Percentiles rank a stretch among this genome's conserved stretches.
phyloP scores from a whole-genome alignment of 768 basidiomycete species.

The Pleurotus tuoliensis region DNA sequence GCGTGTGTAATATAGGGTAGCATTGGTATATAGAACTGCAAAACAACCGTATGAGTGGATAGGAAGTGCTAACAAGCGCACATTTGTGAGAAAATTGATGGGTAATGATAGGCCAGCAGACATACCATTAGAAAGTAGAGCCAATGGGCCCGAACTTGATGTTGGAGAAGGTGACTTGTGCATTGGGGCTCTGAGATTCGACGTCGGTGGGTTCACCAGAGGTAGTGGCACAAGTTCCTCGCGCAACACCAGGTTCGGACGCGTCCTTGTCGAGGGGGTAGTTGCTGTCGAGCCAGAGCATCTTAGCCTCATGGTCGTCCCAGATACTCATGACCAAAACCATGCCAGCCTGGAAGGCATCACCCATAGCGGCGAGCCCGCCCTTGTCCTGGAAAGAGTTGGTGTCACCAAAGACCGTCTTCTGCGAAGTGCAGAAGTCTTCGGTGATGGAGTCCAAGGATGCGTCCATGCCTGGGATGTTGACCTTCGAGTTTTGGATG shows the following conservation, averaged over 20 bases:
- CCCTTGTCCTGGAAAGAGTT: slow-evolving; percentile 28
- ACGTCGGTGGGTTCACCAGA: slow-evolving; percentile 32
- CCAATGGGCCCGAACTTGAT: slow-evolving; percentile 37
- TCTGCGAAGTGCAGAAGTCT: slow-evolving; percentile 31
- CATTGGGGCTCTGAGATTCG: slow-evolving; percentile 24
- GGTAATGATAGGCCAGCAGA: background rate
- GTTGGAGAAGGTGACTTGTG: slow-evolving; percentile 34
- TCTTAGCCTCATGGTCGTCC: slow-evolving; percentile 34
- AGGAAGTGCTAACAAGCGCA: too few relatives aligned
- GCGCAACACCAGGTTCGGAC: slow-evolving; percentile 25
- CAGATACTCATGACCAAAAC: slow-evolving; percentile 33
- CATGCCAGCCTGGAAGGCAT: slow-evolving; percentile 27
- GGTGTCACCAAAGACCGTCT: slow-evolving; percentile 30
- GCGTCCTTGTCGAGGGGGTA: slow-evolving; percentile 22
- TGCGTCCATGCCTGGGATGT: slow-evolving; percentile 26
- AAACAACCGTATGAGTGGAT: too few relatives aligned
- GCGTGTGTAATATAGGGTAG: too few relatives aligned
- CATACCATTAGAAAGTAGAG: slow-evolving; percentile 23
- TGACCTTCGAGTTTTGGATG: slow-evolving; percentile 32
- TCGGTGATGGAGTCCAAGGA: slow-evolving; percentile 34
- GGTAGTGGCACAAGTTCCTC: slow-evolving; percentile 32
- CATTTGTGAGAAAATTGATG: too few relatives aligned
- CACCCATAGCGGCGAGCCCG: slow-evolving; percentile 25
- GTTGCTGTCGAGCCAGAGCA: slow-evolving; percentile 36
- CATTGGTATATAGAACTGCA: too few relatives aligned